Evolutionary conservation across 148 eudicot species (phyloP).

Genomic region (Heliosperma pusillum): DNA sequence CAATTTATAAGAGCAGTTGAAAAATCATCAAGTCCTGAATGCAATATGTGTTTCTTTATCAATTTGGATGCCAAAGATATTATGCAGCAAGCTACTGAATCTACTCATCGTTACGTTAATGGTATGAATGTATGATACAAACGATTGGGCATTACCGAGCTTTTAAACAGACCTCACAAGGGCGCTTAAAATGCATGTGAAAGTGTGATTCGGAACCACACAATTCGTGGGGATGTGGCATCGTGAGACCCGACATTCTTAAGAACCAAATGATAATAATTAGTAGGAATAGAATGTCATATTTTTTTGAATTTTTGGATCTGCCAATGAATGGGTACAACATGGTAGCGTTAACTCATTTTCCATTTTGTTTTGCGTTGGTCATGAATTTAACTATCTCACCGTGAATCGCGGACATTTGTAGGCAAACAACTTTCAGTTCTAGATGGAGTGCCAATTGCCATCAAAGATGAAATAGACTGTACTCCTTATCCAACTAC

Average conservation of each 20-base stretch:
- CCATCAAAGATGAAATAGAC: conserved; percentile 92
- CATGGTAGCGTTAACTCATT: too few relatives aligned
- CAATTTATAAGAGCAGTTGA: conserved; percentile 50
- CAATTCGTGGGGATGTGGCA: too few relatives aligned
- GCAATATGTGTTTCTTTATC: conserved; percentile 85
- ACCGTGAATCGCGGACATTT: not conserved
- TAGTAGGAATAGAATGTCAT: too few relatives aligned
- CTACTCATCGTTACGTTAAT: conserved; percentile 58
- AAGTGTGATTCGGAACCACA: too few relatives aligned
- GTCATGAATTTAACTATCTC: not conserved
- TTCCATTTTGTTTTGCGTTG: not conserved
- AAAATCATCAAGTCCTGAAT: conserved; percentile 39
- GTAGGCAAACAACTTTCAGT: conserved; percentile 77
- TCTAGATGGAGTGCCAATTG: conserved; percentile 89
- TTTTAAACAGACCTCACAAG: too few relatives aligned
- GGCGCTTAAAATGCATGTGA: too few relatives aligned
- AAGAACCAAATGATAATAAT: too few relatives aligned
- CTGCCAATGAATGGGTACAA: too few relatives aligned
- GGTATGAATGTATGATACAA: too few relatives aligned
- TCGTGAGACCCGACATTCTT: too few relatives aligned
- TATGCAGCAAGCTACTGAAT: conserved; percentile 69
- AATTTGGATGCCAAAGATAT: conserved; percentile 51
- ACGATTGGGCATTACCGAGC: too few relatives aligned
- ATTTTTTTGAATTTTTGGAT: too few relatives aligned
- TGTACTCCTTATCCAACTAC: conserved; percentile 96